Evolutionary conservation across 2,329 filamentous ascomycete genomes (phyloP).

Genomic region (Sporothrix mexicana): DNA sequence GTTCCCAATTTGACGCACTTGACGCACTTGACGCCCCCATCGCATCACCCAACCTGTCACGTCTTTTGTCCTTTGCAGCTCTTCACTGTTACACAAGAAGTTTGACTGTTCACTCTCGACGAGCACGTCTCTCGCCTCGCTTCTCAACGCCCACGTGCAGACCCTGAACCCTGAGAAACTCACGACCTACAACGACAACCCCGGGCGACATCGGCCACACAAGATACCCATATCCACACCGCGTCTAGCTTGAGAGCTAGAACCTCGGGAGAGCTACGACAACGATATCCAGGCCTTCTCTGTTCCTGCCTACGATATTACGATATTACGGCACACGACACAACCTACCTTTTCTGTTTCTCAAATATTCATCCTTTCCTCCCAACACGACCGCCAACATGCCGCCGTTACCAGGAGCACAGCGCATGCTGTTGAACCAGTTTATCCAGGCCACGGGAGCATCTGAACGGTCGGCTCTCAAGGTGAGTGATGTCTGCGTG

Average conservation of each 20-base stretch:
- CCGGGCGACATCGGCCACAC: slow-evolving; percentile 18
- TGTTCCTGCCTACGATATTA: background rate
- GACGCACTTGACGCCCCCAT: background rate
- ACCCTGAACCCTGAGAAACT: background rate
- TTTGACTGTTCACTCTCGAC: background rate
- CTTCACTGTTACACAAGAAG: background rate
- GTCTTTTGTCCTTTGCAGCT: background rate
- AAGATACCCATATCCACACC: background rate
- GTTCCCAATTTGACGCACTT: background rate
- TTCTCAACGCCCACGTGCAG: background rate
- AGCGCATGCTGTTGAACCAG: slow-evolving; percentile 51
- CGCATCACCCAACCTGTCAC: background rate
- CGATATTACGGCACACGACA: slow-evolving; percentile 18
- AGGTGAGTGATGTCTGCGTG: slow-evolving; percentile 47
- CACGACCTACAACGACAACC: background rate
- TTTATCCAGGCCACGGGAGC: slow-evolving; percentile 54
- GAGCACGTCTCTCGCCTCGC: background rate
- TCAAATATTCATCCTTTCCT: background rate
- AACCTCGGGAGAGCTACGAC: slow-evolving; percentile 5
- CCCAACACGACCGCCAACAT: slow-evolving; percentile 33
- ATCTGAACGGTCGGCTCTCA: slow-evolving; percentile 51
- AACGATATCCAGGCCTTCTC: background rate
- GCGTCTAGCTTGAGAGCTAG: background rate
- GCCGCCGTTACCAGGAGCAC: slow-evolving; percentile 41
- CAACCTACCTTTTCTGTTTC: background rate